phyloP scores from a whole-genome alignment of 768 basidiomycete genomes.

The Phylloporus sp. region DNA sequence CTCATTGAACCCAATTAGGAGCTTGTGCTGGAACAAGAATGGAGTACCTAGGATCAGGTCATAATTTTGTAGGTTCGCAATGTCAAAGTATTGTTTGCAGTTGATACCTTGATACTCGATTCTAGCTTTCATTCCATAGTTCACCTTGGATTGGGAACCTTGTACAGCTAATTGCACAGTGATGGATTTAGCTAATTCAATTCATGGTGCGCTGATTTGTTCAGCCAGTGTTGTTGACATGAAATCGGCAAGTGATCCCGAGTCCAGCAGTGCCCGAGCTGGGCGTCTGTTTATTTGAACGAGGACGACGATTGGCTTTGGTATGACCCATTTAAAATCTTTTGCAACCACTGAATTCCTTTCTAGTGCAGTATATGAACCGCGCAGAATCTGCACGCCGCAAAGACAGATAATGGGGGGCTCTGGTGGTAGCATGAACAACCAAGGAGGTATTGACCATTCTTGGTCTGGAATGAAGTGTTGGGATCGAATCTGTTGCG shows the following conservation, averaged over 20 bases:
- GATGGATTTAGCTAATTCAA: conserved; percentile 21
- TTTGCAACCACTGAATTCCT: neutral
- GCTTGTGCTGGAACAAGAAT: conserved; percentile 33
- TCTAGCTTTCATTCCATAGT: conserved; percentile 3
- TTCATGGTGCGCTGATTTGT: conserved; percentile 17
- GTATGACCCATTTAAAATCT: neutral
- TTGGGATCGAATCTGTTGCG: too few relatives aligned
- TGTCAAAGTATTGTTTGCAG: conserved; percentile 29
- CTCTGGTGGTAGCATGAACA: too few relatives aligned
- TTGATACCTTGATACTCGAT: conserved; percentile 17
- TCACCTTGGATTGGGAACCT: conserved; percentile 29
- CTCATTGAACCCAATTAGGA: conserved; percentile 26
- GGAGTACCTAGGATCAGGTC: conserved; percentile 39
- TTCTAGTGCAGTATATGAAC: neutral
- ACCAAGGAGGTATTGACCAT: too few relatives aligned
- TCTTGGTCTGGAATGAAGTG: too few relatives aligned
- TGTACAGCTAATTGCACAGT: conserved; percentile 28
- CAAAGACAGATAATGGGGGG: neutral
- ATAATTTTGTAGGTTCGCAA: conserved; percentile 36
- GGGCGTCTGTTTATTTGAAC: conserved; percentile 19
- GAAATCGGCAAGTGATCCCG: conserved; percentile 29
- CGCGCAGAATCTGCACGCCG: neutral
- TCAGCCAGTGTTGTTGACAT: conserved; percentile 27
- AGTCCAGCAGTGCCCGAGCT: conserved; percentile 18
- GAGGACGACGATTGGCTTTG: conserved; percentile 6